Base-by-base conservation (phyloP, 2,329 filamentous ascomycete genomes). In the Aspergillus ibericus region DNA sequence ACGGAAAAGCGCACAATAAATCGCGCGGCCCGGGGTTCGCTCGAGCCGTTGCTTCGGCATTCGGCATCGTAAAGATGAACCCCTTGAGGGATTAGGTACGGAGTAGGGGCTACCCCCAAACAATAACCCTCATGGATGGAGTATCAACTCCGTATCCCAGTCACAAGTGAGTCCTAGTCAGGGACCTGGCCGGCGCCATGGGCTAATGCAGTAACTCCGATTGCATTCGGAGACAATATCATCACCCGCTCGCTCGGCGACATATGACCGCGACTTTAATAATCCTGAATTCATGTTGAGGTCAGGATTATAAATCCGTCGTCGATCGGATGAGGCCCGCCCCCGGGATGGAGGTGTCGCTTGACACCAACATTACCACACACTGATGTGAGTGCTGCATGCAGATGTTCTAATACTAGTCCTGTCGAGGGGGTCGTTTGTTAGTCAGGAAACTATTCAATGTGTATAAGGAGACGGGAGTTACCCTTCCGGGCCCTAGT, bases 311-410 rank as follows among this genome's bases (percentile, higher is more conserved):
- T 36, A 35, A 36, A 51, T 18, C 38, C 35, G 36, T 13, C 16
- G 40, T 13, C 16, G 40, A 32, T 32, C 16, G 12, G 16, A 13
- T 6, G 32, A n/a, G n/a, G n/a, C n/a, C n/a, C n/a, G n/a, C n/a
- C n/a, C n/a, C n/a, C n/a, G n/a, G n/a, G n/a, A 5, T 34, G 46
- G 27, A 35, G n/a, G 32, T 27, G 49, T 51, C 34, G 49, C 49
- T 25, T 22, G 34, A 38, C 25, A 18, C 18, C 51, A 29, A 32
- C 51, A 53, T 53, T 53, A 53, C 51, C 51, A 44, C 51, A 53
- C 40, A 13, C 25, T 44, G 27, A 53, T 51, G 44, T 48, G 22
- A 29, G 25, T 13, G 44, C 44, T 48, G 44, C 44, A 48, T 48
- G 44, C 44, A 48, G 44, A 47, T 47, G 44, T 29, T 27, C 44